These are phyloP conservation scores for Sporobolomyces roseus DNA, from an alignment of 768 basidiomycete species.

Conservation along the genomic window DNA sequence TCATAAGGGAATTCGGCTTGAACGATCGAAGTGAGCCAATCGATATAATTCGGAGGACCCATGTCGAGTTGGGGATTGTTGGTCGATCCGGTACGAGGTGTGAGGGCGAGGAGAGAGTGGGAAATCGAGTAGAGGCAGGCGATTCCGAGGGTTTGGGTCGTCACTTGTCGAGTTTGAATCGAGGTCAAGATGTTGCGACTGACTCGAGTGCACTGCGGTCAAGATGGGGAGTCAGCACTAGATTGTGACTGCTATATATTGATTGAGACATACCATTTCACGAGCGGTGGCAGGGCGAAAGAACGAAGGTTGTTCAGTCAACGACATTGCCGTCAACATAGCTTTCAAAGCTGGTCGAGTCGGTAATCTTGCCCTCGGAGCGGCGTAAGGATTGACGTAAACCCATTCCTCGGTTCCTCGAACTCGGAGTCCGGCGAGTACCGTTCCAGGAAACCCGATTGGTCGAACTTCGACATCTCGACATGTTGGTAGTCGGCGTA, in stretches of 20 bases:
- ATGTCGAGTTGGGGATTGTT: background rate
- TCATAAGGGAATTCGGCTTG: constrained; percentile 35
- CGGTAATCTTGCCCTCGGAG: background rate
- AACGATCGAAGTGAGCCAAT: constrained; percentile 29
- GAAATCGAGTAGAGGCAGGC: constrained; percentile 21
- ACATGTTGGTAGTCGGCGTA: constrained; percentile 20
- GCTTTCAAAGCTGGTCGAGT: background rate
- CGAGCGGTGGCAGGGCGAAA: constrained; percentile 13
- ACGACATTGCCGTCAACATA: constrained; percentile 7
- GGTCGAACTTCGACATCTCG: constrained; percentile 19
- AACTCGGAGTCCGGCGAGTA: constrained; percentile 15
- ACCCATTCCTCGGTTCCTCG: constrained; percentile 13
- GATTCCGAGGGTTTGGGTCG: constrained; percentile 7
- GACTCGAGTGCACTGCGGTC: constrained; percentile 31
- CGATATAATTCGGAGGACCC: constrained; percentile 11
- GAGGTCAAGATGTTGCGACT: constrained; percentile 38
- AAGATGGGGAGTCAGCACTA: too few relatives aligned
- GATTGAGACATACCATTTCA: constrained; percentile 23
- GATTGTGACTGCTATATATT: too few relatives aligned
- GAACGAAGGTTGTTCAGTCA: background rate
- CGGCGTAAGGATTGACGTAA: constrained; percentile 31
- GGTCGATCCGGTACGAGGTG: background rate
- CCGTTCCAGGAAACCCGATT: constrained; percentile 27
- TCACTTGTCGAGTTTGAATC: constrained; percentile 21
- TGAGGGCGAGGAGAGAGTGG: constrained; percentile 23